Evolutionary conservation across 768 basidiomycete genomes (phyloP), one percentile per base, ranked within the genome.

Genomic region (Glaciozyma antarctica): DNA sequence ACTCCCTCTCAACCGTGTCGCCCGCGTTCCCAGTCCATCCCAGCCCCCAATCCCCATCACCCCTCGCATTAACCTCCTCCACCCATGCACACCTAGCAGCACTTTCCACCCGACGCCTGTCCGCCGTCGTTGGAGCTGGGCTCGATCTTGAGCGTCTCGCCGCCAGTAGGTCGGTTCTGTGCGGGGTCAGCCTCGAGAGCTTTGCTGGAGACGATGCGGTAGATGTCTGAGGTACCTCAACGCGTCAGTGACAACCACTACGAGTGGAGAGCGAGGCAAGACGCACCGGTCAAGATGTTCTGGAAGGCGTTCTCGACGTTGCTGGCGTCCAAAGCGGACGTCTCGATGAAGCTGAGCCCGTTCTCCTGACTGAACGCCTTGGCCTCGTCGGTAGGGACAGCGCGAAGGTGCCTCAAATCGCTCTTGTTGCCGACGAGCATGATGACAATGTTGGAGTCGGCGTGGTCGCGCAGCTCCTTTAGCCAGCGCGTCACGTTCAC

Each of bases 281-380:
- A 79, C 84, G 59, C 57, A 90, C 92, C 92, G 53, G 88, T 86
- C 67, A 99, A 82, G 75, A 97, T 97, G 64, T 85, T 91, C 77
- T 98, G 92, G 86, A 99, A 99, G 58, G 94, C 95, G 63, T 83
- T 79, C 79, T 98, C 94, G 78, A 99, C 93, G 79, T 97, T 95
- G 58, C 91, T 93, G 73, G 94, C 90, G 85, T 99, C 95, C 83
- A 98, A 86, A 80, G 94, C 94, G 75, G 94, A 99, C 66, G 94
- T 99, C 82, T 99, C 94, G 71, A 99, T 94, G 82, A 74, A 73
- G 63, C 63, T 71, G 52, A 73, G 53, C 28, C 65, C 71, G 55
- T 58, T 82, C 85, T 75, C 77, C 90, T 92, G 82, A 44, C 91
- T 79, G 77, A 97, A 97, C 16, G 80, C 80, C 81, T 90, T 95